These are phyloP conservation scores for Euphorbia celastroides DNA, from an alignment of 441 rosid species.

Conservation along the genomic window DNA sequence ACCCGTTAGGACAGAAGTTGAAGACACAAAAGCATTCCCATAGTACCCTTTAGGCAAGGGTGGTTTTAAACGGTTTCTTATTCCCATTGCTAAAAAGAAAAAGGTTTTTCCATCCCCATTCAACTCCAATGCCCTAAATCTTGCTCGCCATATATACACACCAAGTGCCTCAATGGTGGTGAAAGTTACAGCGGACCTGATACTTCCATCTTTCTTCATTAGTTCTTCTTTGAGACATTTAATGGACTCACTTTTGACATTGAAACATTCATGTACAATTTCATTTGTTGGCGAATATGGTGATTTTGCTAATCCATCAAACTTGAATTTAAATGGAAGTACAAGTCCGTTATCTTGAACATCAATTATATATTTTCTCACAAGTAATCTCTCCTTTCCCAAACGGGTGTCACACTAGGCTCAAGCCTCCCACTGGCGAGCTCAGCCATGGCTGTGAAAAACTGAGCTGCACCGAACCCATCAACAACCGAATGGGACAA, in stretches of 20 bases:
- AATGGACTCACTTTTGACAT: slow-evolving; percentile 32
- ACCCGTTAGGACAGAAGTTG: slow-evolving; percentile 26
- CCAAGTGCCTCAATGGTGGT: slow-evolving; percentile 51
- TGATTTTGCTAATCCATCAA: slow-evolving; percentile 31
- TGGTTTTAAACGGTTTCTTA: slow-evolving; percentile 35
- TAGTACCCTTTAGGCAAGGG: slow-evolving; percentile 43
- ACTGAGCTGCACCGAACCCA: slow-evolving; percentile 56
- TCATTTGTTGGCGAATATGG: slow-evolving; percentile 38
- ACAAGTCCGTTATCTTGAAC: neutral
- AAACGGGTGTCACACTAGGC: slow-evolving; percentile 42
- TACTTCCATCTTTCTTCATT: slow-evolving; percentile 10
- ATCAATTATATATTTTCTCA: neutral
- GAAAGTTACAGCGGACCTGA: slow-evolving; percentile 6
- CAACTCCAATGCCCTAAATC: slow-evolving; percentile 39
- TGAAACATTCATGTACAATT: slow-evolving; percentile 32
- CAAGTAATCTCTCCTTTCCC: slow-evolving; percentile 42
- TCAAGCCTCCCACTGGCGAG: slow-evolving; percentile 37
- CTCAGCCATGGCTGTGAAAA: slow-evolving; percentile 43
- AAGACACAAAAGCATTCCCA: slow-evolving; percentile 44
- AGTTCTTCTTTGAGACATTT: slow-evolving; percentile 27
- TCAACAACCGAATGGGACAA: slow-evolving; percentile 52
- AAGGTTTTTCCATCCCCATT: slow-evolving; percentile 31
- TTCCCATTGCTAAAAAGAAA: slow-evolving; percentile 34
- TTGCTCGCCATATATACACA: slow-evolving; percentile 47
- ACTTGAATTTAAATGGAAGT: slow-evolving; percentile 6